A percentile compares a stretch with the other conserved stretches of the same genome.
These are phyloP conservation scores for Eragrostis curvula DNA, from an alignment of 176 grass and related monocot species.

Conservation along the genomic window DNA sequence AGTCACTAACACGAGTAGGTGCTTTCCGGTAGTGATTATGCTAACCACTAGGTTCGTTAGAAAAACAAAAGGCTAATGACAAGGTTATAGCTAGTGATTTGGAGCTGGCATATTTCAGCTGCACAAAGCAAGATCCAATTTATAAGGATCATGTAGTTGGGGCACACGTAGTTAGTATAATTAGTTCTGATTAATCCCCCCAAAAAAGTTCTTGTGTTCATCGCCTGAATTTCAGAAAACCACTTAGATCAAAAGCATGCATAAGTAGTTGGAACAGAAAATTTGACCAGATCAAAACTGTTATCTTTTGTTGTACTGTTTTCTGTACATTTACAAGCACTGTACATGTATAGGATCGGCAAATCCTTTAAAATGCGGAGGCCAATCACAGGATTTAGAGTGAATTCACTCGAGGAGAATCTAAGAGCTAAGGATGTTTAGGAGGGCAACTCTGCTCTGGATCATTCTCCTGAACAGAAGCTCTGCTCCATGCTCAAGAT, in stretches of 20 bases:
- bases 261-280: background rate
- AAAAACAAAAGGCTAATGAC: too few species aligned
- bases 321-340: slow-evolving; percentile 32
- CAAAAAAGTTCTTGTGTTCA: background rate
- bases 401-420: slow-evolving; percentile 18
- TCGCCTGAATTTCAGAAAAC: background rate
- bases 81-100: background rate
- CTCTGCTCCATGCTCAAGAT: slow-evolving; percentile 50
- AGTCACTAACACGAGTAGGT: background rate
- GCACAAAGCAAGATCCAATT: slow-evolving; percentile 5
- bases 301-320: background rate
- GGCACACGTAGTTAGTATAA: background rate
- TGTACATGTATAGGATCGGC: background rate
- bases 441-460: slow-evolving; percentile 61
- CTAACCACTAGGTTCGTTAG: background rate
- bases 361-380: slow-evolving; percentile 48
- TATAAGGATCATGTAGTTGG: background rate
- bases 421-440: slow-evolving; percentile 56
- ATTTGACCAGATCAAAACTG: slow-evolving; percentile 26
- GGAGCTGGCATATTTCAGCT: slow-evolving; percentile 18
- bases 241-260: background rate
- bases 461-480: slow-evolving; percentile 61
- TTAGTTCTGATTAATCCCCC: too few species aligned
- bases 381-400: slow-evolving; percentile 44
- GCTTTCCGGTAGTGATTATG: background rate